Conservation (phyloP, 768 basidiomycete genomes). For the Harrya chromipes region DNA sequence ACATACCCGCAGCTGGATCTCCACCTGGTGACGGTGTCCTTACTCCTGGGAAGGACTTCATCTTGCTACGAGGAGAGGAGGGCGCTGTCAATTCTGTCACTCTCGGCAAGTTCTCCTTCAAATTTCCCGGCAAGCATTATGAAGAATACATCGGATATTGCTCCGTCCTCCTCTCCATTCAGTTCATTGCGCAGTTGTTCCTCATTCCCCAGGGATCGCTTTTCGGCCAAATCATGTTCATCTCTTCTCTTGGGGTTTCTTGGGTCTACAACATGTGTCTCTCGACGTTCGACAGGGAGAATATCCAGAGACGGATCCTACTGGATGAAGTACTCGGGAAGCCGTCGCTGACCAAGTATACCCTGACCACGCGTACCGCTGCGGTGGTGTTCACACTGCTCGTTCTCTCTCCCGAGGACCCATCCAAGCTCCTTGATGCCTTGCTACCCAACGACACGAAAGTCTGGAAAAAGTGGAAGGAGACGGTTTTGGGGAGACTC, state of each 20-base stretch:
- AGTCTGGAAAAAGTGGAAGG: conserved; percentile 28
- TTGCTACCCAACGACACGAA: conserved; percentile 31
- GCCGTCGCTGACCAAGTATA: conserved; percentile 23
- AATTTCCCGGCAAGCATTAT: conserved; percentile 22
- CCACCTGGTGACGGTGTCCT: conserved; percentile 34
- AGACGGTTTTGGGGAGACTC: conserved; percentile 16
- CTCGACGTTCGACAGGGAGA: conserved; percentile 36
- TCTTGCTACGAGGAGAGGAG: conserved; percentile 29
- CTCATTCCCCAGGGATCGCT: conserved; percentile 32
- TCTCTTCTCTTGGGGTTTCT: conserved; percentile 32
- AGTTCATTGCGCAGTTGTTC: conserved; percentile 36
- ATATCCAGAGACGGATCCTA: conserved; percentile 26
- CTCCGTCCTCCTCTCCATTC: conserved; percentile 30
- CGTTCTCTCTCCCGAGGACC: conserved; percentile 20
- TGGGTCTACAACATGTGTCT: conserved; percentile 36
- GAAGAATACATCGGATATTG: conserved; percentile 29
- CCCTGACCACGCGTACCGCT: conserved; percentile 25
- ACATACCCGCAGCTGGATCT: conserved; percentile 19
- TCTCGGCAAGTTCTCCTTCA: conserved; percentile 30
- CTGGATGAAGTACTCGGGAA: conserved; percentile 22
- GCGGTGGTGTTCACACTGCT: conserved; percentile 26
- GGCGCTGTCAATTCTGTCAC: conserved; percentile 31
- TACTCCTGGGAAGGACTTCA: conserved; percentile 19
- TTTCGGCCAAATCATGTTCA: conserved; percentile 37
- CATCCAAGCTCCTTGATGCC: conserved; percentile 16